Evolutionary conservation across 495 filamentous ascomycete species (phyloP).

Genomic region (Aspergillus carlsbadensis): DNA sequence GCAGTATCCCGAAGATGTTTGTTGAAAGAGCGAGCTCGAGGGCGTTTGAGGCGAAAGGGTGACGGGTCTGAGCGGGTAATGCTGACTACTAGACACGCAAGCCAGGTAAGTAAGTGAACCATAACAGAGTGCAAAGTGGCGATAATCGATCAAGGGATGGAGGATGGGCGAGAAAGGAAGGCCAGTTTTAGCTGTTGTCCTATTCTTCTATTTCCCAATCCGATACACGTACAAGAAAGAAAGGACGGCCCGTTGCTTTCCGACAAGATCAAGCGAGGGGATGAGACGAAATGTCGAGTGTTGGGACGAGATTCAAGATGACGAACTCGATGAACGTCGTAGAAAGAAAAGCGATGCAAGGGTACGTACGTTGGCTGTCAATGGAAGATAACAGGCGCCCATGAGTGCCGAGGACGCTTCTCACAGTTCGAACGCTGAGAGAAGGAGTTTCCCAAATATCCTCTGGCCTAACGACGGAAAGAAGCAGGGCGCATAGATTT

Average conservation of each 20-base stretch:
- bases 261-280: slow-evolving; percentile 14
- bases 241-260: background rate
- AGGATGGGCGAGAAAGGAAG: slow-evolving; percentile 5
- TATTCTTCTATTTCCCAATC: background rate
- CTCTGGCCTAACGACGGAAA: background rate
- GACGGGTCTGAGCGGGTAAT: slow-evolving; percentile 18
- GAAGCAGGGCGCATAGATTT: background rate
- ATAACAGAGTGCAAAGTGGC: slow-evolving; percentile 6
- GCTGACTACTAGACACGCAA: slow-evolving; percentile 25
- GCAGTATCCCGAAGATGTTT: slow-evolving; percentile 12
- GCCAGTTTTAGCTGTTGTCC: slow-evolving; percentile 6
- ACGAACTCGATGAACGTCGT: slow-evolving; percentile 21
- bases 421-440: slow-evolving; percentile 10
- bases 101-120: slow-evolving; percentile 23
- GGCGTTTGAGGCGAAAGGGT: slow-evolving; percentile 12
- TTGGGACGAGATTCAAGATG: slow-evolving; percentile 11
- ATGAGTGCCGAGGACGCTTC: slow-evolving; percentile 25
- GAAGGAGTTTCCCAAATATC: background rate
- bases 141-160: slow-evolving; percentile 13
- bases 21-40: slow-evolving; percentile 10
- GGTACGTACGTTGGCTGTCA: slow-evolving; percentile 23
- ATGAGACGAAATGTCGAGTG: slow-evolving; percentile 16
- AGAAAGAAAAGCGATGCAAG: slow-evolving; percentile 27
- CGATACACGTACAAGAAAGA: slow-evolving; percentile 17
- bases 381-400: slow-evolving; percentile 21